Conservation (phyloP, 768 basidiomycete species). For the Hypsizygus marmoreus region DNA sequence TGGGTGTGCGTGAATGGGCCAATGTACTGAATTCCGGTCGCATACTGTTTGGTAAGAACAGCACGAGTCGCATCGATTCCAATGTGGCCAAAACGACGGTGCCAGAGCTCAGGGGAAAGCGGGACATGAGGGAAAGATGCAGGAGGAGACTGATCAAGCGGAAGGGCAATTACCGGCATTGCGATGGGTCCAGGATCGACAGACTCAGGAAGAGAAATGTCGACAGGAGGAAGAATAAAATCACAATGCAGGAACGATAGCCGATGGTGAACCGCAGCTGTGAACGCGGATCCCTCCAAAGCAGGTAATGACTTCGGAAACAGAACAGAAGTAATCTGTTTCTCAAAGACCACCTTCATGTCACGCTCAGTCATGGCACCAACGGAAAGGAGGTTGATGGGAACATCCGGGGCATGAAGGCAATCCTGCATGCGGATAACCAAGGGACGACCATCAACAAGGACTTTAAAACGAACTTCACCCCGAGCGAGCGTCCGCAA, state of each 20-base stretch:
- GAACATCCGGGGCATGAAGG: conserved; percentile 23
- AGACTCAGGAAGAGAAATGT: too few relatives aligned
- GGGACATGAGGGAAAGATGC: conserved; percentile 3
- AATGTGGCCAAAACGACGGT: conserved; percentile 26
- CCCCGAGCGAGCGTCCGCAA: conserved; percentile 12
- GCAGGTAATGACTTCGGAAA: conserved; percentile 3
- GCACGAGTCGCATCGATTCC: conserved; percentile 17
- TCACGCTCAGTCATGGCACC: conserved; percentile 16
- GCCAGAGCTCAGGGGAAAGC: conserved; percentile 21
- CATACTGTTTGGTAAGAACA: conserved; percentile 18
- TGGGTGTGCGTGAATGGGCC: conserved; percentile 4
- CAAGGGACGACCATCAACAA: conserved; percentile 2
- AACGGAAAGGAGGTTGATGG: conserved; percentile 24
- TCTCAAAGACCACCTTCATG: conserved; percentile 7
- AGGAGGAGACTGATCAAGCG: not conserved
- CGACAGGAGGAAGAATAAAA: not conserved
- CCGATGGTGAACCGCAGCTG: too few relatives aligned
- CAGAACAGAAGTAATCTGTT: conserved; percentile 1
- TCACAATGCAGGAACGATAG: conserved; percentile 5
- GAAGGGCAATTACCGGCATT: too few relatives aligned
- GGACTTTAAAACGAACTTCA: conserved; percentile 10
- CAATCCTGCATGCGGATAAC: conserved; percentile 19
- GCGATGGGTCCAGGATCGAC: too few relatives aligned
- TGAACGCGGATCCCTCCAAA: too few relatives aligned
- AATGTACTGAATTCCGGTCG: conserved; percentile 12